These are phyloP conservation scores for Gyrodon lividus DNA, from an alignment of 768 basidiomycete species.

Conservation along the genomic window DNA sequence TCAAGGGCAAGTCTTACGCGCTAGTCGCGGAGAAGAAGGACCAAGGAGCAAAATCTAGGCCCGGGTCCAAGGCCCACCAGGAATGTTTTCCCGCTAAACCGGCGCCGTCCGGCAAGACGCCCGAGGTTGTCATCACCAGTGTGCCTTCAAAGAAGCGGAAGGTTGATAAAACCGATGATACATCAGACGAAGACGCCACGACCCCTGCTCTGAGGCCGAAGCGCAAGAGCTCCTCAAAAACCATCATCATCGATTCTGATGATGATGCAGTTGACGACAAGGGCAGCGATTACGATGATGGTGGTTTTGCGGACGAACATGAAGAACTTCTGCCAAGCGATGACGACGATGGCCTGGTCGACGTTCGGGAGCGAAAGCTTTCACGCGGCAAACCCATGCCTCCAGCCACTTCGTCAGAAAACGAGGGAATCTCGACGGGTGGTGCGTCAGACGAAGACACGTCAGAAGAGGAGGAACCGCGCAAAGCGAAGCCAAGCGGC, in stretches of 20 bases:
- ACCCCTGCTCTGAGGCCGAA: conserved; percentile 33
- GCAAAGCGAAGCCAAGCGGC: conserved; percentile 26
- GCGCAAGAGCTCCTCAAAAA: conserved; percentile 39
- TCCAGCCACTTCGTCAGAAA: conserved; percentile 31
- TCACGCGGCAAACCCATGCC: conserved; percentile 25
- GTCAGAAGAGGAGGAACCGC: conserved; percentile 30
- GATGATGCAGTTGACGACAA: conserved; percentile 40
- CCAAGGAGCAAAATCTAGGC: conserved; percentile 20
- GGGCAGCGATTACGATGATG: conserved; percentile 33
- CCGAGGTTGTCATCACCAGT: conserved; percentile 58
- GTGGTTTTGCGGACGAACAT: conserved; percentile 38
- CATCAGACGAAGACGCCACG: conserved; percentile 37
- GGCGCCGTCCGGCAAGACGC: conserved; percentile 39
- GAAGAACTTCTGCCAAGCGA: conserved; percentile 28
- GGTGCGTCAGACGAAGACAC: conserved; percentile 26
- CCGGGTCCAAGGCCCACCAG: conserved; percentile 11
- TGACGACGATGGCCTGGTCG: conserved; percentile 20
- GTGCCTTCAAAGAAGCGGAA: conserved; percentile 19
- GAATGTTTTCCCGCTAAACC: conserved; percentile 28
- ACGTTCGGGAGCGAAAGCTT: conserved; percentile 22
- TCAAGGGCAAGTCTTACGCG: conserved; percentile 75
- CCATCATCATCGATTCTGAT: conserved; percentile 50
- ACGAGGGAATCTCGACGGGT: conserved; percentile 24
- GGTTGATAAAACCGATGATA: conserved; percentile 17
- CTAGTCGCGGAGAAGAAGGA: conserved; percentile 47